A percentile compares a stretch with the other conserved stretches of the same genome.
Evolutionary conservation across 139 green algal genomes (phyloP).

Genomic region (Zygnema circumcarinatum): DNA sequence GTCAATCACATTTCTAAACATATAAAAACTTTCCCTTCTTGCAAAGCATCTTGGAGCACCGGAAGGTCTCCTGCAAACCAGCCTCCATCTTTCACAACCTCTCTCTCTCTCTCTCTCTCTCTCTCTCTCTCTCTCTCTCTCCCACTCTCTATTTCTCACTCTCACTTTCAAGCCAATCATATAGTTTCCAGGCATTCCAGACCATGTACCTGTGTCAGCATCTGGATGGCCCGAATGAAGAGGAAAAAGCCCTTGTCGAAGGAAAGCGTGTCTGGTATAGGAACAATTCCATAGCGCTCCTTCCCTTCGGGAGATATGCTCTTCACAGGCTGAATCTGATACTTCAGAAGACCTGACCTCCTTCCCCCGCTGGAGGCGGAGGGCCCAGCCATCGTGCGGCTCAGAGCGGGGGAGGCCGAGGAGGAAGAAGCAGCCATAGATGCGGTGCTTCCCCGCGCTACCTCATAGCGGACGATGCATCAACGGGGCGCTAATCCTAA

Average conservation of each 20-base stretch:
- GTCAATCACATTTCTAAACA: too few species aligned
- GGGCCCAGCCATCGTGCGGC: background rate
- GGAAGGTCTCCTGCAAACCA: too few species aligned
- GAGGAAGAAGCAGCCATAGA: too few species aligned
- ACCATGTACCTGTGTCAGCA: slow-evolving; percentile 32
- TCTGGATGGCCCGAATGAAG: slow-evolving; percentile 58
- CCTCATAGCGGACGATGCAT: too few species aligned
- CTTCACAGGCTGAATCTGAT: slow-evolving; percentile 57
- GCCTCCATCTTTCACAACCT: too few species aligned
- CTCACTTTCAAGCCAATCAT: background rate
- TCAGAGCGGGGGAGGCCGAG: background rate
- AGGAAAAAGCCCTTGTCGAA: slow-evolving; percentile 64
- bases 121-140: background rate
- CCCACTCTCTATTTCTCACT: too few species aligned
- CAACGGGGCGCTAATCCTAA: too few species aligned
- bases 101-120: too few species aligned
- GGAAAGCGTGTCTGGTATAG: slow-evolving; percentile 52
- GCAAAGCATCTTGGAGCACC: too few species aligned
- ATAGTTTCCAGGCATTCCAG: background rate
- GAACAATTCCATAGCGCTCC: slow-evolving; percentile 44
- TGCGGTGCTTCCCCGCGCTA: too few species aligned
- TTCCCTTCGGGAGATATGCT: slow-evolving; percentile 2
- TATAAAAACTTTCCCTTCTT: too few species aligned
- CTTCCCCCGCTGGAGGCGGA: background rate
- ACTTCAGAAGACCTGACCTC: slow-evolving; percentile 55